Conservation (phyloP, 2,329 filamentous ascomycete species). For the Talaromyces sp. region DNA sequence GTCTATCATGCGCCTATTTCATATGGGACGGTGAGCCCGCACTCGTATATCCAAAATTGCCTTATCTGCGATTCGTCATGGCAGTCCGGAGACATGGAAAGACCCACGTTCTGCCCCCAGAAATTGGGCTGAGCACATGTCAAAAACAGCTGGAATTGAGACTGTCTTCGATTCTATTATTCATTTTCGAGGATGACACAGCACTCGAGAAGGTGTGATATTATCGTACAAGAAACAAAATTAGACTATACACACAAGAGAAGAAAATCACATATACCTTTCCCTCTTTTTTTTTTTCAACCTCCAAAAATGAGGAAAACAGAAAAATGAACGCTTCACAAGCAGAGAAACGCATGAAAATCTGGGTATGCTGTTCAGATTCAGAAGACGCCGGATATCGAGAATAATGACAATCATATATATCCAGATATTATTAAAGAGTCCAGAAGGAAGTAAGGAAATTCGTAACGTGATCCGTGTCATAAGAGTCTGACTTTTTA, state of each 20-base stretch:
- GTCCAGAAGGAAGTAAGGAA: constrained; percentile 6
- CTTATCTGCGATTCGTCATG: not conserved
- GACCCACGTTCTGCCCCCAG: not conserved
- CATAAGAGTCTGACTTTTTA: constrained; percentile 1
- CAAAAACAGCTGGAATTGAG: not conserved
- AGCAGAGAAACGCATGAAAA: not conserved
- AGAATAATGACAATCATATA: constrained; percentile 5
- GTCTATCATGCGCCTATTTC: not conserved
- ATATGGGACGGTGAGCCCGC: not conserved
- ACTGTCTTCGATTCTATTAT: no score
- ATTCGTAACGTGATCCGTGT: constrained; percentile 15
- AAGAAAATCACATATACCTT: constrained; percentile 8
- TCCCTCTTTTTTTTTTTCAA: constrained; percentile 11
- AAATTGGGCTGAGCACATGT: not conserved
- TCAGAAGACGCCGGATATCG: not conserved
- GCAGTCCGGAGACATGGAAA: constrained; percentile 5
- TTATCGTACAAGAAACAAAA: constrained; percentile 15
- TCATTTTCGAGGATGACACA: no score
- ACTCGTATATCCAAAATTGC: not conserved
- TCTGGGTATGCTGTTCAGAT: not conserved
- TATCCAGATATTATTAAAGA: not conserved
- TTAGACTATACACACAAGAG: constrained; percentile 3
- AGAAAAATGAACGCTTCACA: constrained; percentile 11
- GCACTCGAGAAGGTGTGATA: not conserved
- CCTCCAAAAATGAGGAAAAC: constrained; percentile 6